A percentile compares a stretch with the other conserved stretches of the same genome.
Evolutionary conservation across 768 basidiomycete species (phyloP).

Genomic region (Ramaria rubella): DNA sequence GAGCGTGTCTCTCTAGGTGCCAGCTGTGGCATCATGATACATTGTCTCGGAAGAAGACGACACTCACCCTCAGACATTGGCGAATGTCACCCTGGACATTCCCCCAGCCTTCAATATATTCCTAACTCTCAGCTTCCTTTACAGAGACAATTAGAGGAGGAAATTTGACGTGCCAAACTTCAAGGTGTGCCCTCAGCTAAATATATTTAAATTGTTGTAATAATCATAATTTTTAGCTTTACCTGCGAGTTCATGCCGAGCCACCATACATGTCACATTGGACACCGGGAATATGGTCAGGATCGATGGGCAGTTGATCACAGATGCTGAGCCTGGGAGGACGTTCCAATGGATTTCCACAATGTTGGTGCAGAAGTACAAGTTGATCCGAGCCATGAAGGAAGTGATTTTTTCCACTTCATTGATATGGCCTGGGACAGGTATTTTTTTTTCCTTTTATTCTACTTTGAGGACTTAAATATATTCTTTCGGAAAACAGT

Average conservation of each 20-base stretch:
- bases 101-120: not conserved
- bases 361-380: not conserved
- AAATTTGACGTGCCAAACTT: not conserved
- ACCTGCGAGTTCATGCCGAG: not conserved
- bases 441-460: not conserved
- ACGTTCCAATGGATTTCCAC: not conserved
- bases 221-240: not conserved
- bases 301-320: not conserved
- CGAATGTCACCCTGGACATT: not conserved
- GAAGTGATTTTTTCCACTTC: not conserved
- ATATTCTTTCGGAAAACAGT: not conserved
- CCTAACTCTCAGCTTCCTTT: not conserved
- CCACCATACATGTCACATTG: not conserved
- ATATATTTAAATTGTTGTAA: not conserved
- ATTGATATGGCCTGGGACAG: not conserved
- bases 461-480: not conserved
- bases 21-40: not conserved
- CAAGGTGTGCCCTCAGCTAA: no score
- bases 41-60: not conserved
- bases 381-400: slow-evolving; percentile 3
- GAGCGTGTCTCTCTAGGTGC: not conserved
- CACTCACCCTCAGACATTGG: not conserved
- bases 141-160: not conserved
- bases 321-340: not conserved
- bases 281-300: not conserved